Evolutionary conservation across 345 rosid genomes (phyloP), one percentile per base, ranked within the genome.

Genomic region (Orychophragmus violaceus): DNA sequence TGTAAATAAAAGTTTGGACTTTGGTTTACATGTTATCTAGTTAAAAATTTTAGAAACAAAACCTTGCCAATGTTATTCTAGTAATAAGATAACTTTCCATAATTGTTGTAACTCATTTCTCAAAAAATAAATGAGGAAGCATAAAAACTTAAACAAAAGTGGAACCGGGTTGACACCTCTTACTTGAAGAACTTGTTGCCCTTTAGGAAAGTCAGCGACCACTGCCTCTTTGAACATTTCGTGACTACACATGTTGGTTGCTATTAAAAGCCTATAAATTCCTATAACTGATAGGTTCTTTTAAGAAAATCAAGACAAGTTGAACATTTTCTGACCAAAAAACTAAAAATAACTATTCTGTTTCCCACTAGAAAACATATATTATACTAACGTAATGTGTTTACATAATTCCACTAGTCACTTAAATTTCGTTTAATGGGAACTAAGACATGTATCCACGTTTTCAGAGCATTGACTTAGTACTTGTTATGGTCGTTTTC

Each of bases 291-390:
- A n/a, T 8, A 21, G 28, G 45, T 8, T n/a, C n/a, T 62, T 45
- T 46, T 12, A 17, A 17, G 5, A n/a, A 19, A 42, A 37, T 16
- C 8, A 41, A 22, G 71, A 65, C 71, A 67, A 67, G 55, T 67
- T 29, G 71, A 28, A 12, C 5, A 5, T 66, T 13, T 21, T 28
- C 32, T 54, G 44, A 6, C 59, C 14, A 60, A 28, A n/a, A n/a
- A n/a, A n/a, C n/a, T n/a, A n/a, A n/a, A n/a, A n/a, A 33, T n/a
- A 32, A 33, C 14, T 41, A 14, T 4, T 25, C 1, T n/a, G 7
- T 33, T 33, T 35, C 21, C 33, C 14, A 33, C 14, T 32, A 30
- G 46, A 12, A 45, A 32, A 48, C 32, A n/a, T n/a, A 9, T 29
- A 30, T 62, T 32, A 5, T 44, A 62, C 24, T 25, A 35, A n/a